phyloP scores from a whole-genome alignment of 345 rosid species.

The Syzygium jambos region DNA sequence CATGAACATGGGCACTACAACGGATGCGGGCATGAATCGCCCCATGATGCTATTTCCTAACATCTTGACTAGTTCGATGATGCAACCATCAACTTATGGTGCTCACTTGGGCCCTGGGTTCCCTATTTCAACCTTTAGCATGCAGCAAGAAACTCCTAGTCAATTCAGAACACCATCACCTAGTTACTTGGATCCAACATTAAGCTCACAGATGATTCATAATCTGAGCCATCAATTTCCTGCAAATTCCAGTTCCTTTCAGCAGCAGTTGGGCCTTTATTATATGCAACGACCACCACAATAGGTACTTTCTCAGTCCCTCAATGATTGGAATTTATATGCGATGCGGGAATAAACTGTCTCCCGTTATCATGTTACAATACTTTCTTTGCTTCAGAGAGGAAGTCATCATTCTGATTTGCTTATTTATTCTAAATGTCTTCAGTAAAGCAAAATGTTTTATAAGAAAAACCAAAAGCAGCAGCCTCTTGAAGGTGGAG shows the following conservation, averaged over 20 bases:
- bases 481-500: not conserved
- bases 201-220: not conserved
- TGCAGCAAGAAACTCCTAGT: not conserved
- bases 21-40: conserved; percentile 18
- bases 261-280: not conserved
- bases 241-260: not conserved
- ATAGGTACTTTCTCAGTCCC: not conserved
- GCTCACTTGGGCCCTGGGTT: not conserved
- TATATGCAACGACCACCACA: not conserved
- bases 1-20: conserved; percentile 21
- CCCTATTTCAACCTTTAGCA: not conserved
- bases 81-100: not conserved
- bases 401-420: not conserved
- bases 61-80: conserved; percentile 27
- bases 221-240: not conserved
- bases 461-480: not conserved
- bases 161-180: not conserved
- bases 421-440: not conserved
- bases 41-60: conserved; percentile 56
- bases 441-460: not conserved
- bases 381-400: not conserved
- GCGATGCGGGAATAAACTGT: not conserved
- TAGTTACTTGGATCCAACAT: not conserved
- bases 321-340: not conserved
- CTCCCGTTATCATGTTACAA: not conserved